phyloP scores from a whole-genome alignment of 768 basidiomycete species.

The Naganishia vishniacii region DNA sequence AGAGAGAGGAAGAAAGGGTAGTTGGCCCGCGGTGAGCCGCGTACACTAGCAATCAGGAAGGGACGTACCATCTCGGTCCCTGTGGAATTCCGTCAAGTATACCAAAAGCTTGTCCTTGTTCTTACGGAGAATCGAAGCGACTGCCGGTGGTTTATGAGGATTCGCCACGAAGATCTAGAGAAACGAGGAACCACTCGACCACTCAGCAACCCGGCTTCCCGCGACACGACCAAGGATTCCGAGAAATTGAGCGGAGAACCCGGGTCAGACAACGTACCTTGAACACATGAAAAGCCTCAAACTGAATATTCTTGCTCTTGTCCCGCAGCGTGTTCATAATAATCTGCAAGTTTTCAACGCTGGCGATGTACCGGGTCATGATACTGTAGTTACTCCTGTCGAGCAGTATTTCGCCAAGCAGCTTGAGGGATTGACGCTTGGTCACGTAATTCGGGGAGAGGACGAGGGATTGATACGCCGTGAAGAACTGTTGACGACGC shows the following conservation, averaged over 20 bases:
- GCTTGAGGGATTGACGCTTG: constrained; percentile 97
- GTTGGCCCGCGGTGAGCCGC: no score
- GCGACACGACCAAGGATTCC: no score
- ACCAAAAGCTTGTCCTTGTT: constrained; percentile 89
- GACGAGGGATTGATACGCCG: constrained; percentile 85
- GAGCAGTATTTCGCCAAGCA: constrained; percentile 93
- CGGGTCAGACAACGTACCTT: constrained; percentile 72
- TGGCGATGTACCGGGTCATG: constrained; percentile 95
- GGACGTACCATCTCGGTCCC: constrained; percentile 88
- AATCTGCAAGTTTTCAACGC: constrained; percentile 95
- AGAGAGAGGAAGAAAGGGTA: no score
- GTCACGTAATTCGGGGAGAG: constrained; percentile 95
- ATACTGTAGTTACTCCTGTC: constrained; percentile 97
- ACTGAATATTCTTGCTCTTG: constrained; percentile 99
- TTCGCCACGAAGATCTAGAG: constrained; percentile 98
- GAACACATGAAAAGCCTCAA: constrained; percentile 99
- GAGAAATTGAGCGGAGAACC: no score
- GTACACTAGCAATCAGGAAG: no score
- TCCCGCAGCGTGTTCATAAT: constrained; percentile 99
- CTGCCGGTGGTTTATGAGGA: constrained; percentile 95
- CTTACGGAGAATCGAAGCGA: constrained; percentile 78
- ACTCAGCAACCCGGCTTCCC: no score
- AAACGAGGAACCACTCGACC: no score
- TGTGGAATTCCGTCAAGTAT: constrained; percentile 91
- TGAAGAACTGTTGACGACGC: constrained; percentile 75